Percentiles rank a stretch among this genome's conserved stretches.
Conservation (phyloP, 192 early-diverging fungal genomes). For the Coemansia sp. region DNA sequence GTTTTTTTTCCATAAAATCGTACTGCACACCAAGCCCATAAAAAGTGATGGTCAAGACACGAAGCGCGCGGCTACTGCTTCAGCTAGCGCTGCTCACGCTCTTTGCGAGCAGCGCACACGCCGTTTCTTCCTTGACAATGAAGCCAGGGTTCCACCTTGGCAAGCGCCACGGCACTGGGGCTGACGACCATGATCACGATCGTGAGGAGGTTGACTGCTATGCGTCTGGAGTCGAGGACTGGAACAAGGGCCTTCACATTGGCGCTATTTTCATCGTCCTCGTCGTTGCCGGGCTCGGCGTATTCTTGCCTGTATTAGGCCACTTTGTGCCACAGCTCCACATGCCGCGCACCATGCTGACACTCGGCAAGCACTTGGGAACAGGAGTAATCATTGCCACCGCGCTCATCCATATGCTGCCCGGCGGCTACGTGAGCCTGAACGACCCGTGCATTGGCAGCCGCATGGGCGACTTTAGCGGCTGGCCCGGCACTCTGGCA, state of each 20-base stretch:
- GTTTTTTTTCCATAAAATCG: not conserved
- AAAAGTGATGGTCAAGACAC: slow-evolving; percentile 1
- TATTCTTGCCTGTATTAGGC: slow-evolving; percentile 56
- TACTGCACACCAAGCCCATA: not conserved
- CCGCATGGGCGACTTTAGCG: slow-evolving; percentile 53
- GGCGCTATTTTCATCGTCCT: slow-evolving; percentile 61
- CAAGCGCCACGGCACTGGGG: slow-evolving; percentile 22
- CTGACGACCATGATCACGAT: slow-evolving; percentile 14
- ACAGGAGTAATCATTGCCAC: slow-evolving; percentile 77
- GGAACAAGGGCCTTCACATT: slow-evolving; percentile 55
- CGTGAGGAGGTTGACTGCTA: slow-evolving; percentile 30
- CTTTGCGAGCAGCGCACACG: slow-evolving; percentile 8
- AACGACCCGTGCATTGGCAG: slow-evolving; percentile 56
- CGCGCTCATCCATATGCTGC: slow-evolving; percentile 77
- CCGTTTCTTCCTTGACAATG: not conserved
- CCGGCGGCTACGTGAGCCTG: slow-evolving; percentile 56
- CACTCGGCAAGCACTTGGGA: slow-evolving; percentile 60
- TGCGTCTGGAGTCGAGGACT: slow-evolving; percentile 34
- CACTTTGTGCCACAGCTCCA: slow-evolving; percentile 32
- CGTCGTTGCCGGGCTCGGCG: slow-evolving; percentile 53
- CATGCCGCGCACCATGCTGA: slow-evolving; percentile 47
- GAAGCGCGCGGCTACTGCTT: not conserved
- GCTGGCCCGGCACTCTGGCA: slow-evolving; percentile 59
- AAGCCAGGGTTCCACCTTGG: not conserved
- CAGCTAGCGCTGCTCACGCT: not conserved